Base-by-base conservation (phyloP, 768 basidiomycete genomes). In the Dictyophora rubrovolvata region DNA sequence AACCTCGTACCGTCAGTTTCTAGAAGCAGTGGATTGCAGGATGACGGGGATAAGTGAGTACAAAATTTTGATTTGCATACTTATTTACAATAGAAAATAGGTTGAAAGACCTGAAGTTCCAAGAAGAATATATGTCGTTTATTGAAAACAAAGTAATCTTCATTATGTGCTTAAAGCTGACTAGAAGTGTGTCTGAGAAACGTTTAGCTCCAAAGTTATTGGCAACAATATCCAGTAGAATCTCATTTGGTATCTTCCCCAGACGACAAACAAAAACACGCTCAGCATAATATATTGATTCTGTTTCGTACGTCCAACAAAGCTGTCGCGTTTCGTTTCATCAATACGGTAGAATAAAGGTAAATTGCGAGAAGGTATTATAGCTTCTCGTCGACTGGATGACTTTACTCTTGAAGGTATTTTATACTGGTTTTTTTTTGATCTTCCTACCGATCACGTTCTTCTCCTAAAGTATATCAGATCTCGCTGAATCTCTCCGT, bases 331-430 rank as follows among this genome's bases (percentile, higher is more conserved):
- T 49, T 48, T 36, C 48, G 56, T 48, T 20, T 52, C 5, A 34
- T n/a, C 11, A 64, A 22, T 33, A 35, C 48, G 49, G 21, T 42
- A 14, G 12, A n/a, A 47, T 57, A 1, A 59, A 90, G 88, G 87
- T 48, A 90, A 89, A 67, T 72, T 90, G 7, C 77, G 88, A 53
- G 88, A 90, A 69, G 88, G 88, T 0, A 73, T 89, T 2, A 74
- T 77, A 7, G 80, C 87, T 0, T 80, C 84, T 1, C 72, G 72
- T 28, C 77, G 88, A 59, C 72, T 60, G 18, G 88, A 88, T 66
- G 60, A 55, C 2, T 88, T 90, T 65, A 77, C 84, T 1, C 56
- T 84, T 12, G 85, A 89, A 80, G 88, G 87, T 86, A 59, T 46
- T 75, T 22, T 56, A 52, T 42, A 7, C 42, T n/a, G 7, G 36